Base-by-base conservation (phyloP, 495 filamentous ascomycete genomes). In the Paragyromitra xinjiangensis region DNA sequence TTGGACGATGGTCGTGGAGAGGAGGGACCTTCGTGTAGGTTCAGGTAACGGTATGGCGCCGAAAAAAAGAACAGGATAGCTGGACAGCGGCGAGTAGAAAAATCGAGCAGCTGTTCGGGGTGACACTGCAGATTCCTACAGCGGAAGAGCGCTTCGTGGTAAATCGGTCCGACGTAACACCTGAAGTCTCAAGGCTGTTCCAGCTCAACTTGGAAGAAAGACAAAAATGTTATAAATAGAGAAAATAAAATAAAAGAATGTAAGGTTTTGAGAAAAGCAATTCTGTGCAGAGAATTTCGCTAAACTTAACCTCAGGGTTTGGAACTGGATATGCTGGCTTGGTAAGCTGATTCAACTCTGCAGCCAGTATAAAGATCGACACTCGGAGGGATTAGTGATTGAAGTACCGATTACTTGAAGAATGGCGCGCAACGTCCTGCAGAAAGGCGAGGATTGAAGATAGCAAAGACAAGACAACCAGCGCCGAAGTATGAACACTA, bases 81-180 rank as follows among this genome's bases (percentile, higher is more conserved):
- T 44, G 24, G 53, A 64, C 4, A 64, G 14, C 24, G 29, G 59
- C n/a, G 1, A 22, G 22, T 51, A 51, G 48, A 72, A 50, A 72
- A 50, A 7, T 14, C 40, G 4, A n/a, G 22, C 16, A 77, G 50
- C 22, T 64, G 50, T 64, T 3, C 24, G 39, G 50, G 37, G 73
- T 71, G 50, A 39, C 73, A 76, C 67, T 71, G 66, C 55, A 68
- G 44, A 74, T 26, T 68, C 16, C 9, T 29, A 45, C 19, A 67
- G 51, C 29, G 12, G 16, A 73, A 67, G 11, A 11, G 63, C 24
- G 50, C 71, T 34, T 58, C 16, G 40, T 73, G 62, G 44, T 61
- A 55, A 29, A 71, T 53, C 73, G 37, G 65, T 34, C 45, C 66
- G 24, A 53, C 48, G 70, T 56, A 65, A 42, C 61, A 73, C 61